Base-by-base conservation (phyloP, 1,139 yeast genomes). In the Suhomyces chickasaworum region DNA sequence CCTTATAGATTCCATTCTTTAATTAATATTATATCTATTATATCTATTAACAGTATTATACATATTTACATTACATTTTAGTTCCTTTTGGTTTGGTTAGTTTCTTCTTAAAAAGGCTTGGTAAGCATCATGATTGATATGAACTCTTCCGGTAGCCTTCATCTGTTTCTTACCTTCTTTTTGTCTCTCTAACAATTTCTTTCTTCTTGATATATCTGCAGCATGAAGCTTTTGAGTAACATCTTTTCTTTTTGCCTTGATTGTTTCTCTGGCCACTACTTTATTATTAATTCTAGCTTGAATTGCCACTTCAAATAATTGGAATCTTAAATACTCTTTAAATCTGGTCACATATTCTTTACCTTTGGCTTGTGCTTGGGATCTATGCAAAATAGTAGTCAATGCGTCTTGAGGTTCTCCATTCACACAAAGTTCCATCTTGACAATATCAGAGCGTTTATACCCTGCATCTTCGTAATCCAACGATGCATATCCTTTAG, bases 391-490 rank as follows among this genome's bases (percentile, higher is more conserved):
- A 7, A 93, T 90, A 46, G 89, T 93, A 0, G 97, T 89, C 45
- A 93, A 74, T 0, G 99, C 98, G 71, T 93, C 99, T 42, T 93
- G 89, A 15, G 96, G 83, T 41, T 75, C 83, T 2, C 97, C 97
- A 63, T 93, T 93, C 8, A 93, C 96, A 52, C 95, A 74, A 38
- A 93, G 75, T 61, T 91, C 97, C 71, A 93, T 71, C 60, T 93
- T 93, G 36, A 89, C 93, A 27, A 93, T 81, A 58, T 88, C 91
- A 1, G 96, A 82, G 32, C 81, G 77, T 53, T 72, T 75, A 65
- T 90, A 93, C 0, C 98, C 99, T 2, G 87, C 83, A 61, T 93
- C 98, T 58, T 93, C 98, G 60, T 93, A 93, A 65, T 93, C 99
- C 47, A 93, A 72, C 0, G 97, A 86, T 0, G 97, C 99, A 65